Percentiles rank a stretch among this genome's conserved stretches.
Evolutionary conservation across 2,329 filamentous ascomycete species (phyloP).

Genomic region (Xylariales sp.): DNA sequence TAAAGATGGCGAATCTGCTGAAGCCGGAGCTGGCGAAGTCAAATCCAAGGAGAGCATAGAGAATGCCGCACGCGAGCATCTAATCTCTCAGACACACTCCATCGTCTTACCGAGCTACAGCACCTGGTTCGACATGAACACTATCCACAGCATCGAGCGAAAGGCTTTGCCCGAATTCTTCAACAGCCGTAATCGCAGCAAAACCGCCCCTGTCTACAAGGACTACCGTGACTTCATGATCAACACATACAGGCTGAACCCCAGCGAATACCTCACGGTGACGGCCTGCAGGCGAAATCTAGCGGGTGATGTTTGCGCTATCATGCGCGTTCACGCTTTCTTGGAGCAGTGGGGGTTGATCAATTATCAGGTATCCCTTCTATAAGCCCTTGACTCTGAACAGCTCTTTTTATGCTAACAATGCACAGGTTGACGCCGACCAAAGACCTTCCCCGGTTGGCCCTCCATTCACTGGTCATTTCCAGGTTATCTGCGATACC

Average conservation of each 20-base stretch:
- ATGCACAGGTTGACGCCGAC: constrained; percentile 81
- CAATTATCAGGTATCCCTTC: constrained; percentile 80
- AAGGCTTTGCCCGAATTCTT: constrained; percentile 98
- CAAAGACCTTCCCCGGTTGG: constrained; percentile 93
- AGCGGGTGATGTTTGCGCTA: constrained; percentile 95
- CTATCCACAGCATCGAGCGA: constrained; percentile 83
- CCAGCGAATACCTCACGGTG: constrained; percentile 92
- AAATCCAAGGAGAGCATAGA: constrained; percentile 81
- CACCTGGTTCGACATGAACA: constrained; percentile 98
- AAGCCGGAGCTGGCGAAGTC: constrained; percentile 45
- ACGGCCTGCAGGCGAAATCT: constrained; percentile 93
- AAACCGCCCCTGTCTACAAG: constrained; percentile 95
- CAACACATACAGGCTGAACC: constrained; percentile 96
- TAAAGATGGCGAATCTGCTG: constrained; percentile 36
- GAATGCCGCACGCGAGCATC: constrained; percentile 82
- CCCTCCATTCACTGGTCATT: constrained; percentile 95
- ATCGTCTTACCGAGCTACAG: constrained; percentile 97
- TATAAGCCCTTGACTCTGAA: constrained; percentile 3
- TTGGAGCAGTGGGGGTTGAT: constrained; percentile 98
- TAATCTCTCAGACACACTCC: constrained; percentile 88
- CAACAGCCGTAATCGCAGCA: constrained; percentile 96
- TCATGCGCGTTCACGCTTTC: constrained; percentile 98
- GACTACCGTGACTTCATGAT: constrained; percentile 99
- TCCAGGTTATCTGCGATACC: constrained; percentile 92
- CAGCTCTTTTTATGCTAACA: constrained; percentile 19